Conservation (phyloP, 257 asterid genomes). For the Echites panduratus region DNA sequence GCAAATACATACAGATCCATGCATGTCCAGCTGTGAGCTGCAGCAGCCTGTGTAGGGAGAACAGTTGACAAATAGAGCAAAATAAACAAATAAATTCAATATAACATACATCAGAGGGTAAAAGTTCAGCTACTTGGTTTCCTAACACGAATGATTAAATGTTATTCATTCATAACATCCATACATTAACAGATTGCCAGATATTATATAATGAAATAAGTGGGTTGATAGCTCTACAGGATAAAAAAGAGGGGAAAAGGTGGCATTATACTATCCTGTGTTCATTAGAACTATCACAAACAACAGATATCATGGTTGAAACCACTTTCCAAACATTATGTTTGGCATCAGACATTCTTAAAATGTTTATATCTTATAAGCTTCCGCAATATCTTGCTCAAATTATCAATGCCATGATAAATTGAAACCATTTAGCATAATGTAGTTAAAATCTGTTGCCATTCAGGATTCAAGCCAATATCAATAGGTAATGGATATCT, state of each 20-base stretch:
- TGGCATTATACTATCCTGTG: not conserved
- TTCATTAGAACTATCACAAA: not conserved
- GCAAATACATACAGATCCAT: conserved; percentile 99
- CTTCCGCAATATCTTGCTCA: not conserved
- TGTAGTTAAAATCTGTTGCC: not conserved
- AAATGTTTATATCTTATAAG: too few species aligned
- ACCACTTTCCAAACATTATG: too few species aligned
- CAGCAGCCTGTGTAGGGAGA: conserved; percentile 52
- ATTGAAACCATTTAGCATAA: not conserved
- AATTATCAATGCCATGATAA: not conserved
- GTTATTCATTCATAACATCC: not conserved
- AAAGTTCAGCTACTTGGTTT: not conserved
- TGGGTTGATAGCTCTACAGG: not conserved
- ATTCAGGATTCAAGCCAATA: not conserved
- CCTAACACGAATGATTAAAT: not conserved
- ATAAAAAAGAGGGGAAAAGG: not conserved
- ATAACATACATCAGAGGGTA: not conserved
- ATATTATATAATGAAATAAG: not conserved
- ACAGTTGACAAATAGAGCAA: not conserved
- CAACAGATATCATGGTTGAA: too few species aligned
- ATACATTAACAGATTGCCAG: not conserved
- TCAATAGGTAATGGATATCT: not conserved
- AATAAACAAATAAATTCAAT: not conserved
- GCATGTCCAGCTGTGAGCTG: conserved; percentile 99
- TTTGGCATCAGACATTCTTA: not conserved